Evolutionary conservation across 441 rosid genomes (phyloP).

Genomic region (Populus hybrid): DNA sequence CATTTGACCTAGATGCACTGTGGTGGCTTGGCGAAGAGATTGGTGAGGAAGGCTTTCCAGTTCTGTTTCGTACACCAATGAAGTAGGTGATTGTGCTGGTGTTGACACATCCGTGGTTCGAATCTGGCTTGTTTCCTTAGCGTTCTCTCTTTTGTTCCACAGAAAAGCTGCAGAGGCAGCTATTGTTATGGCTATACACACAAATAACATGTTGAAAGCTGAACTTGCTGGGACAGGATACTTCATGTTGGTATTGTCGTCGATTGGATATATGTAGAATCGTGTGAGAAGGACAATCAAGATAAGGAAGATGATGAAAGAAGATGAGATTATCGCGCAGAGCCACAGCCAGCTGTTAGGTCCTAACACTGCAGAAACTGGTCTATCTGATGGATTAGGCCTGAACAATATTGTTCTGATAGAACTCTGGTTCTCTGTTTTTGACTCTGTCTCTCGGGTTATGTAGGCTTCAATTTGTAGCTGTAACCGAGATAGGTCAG

Average conservation of each 20-base stretch:
- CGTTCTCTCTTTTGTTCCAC: constrained; percentile 46
- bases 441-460: constrained; percentile 47
- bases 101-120: constrained; percentile 34
- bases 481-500: constrained; percentile 42
- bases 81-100: constrained; percentile 5
- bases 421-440: constrained; percentile 18
- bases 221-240: constrained; percentile 37
- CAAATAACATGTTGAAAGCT: constrained; percentile 38
- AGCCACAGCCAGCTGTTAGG: constrained; percentile 78
- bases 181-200: constrained; percentile 38
- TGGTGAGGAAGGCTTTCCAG: constrained; percentile 59
- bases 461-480: constrained; percentile 69
- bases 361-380: constrained; percentile 61
- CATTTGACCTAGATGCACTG: constrained; percentile 51
- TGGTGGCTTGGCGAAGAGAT: constrained; percentile 45
- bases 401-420: constrained; percentile 51
- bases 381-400: constrained; percentile 44
- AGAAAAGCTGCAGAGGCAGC: constrained; percentile 47
- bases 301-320: constrained; percentile 58
- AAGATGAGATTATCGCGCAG: constrained; percentile 53
- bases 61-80: constrained; percentile 15
- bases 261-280: constrained; percentile 59
- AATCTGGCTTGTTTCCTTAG: constrained; percentile 35
- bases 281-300: constrained; percentile 51
- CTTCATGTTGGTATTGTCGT: constrained; percentile 37